Base-by-base conservation (phyloP, 768 basidiomycete species). In the Hygrocybe punicea region DNA sequence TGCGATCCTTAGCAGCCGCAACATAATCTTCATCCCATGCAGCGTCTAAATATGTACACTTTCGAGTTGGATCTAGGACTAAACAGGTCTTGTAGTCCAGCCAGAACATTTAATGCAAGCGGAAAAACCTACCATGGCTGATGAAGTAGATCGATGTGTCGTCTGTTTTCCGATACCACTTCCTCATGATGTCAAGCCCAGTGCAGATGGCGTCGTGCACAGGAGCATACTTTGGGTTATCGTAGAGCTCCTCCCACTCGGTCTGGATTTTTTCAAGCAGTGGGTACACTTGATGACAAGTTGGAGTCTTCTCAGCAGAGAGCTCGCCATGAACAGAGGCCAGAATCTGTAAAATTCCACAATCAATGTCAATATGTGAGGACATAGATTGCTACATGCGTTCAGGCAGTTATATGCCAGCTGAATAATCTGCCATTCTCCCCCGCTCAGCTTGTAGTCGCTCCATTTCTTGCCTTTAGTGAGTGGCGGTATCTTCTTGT, bases 141-240 rank as follows among this genome's bases (percentile, higher is more conserved):
- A 58, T 58, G 37, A 61, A 61, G 50, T 61, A 61, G 45, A 55
- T 50, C 5, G 57, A 45, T 2, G 57, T 61, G n/a, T 61, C 57
- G 39, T 61, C 52, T 2, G 60, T 58, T 40, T 51, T 56, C 29
- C 46, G 25, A 53, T 61, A 62, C 58, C 55, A 63, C 55, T 63
- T 63, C 29, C 2, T 23, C 14, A 64, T 56, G 40, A 60, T 62
- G 10, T 51, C 25, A 5, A 62, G 58, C 1, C 61, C 58, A 17
- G 58, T 35, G 2, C 37, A n/a, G 29, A 62, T 21, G n/a, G 61
- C 55, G 25, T 60, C 7, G 16, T 59, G 37, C 13, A 62, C 35
- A 19, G 51, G 55, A 4, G n/a, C 21, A 53, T 53, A 60, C 34
- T 51, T 16, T 17, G 56, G 35, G 16, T 56, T 39, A 2, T 19